Evolutionary conservation across 2,329 filamentous ascomycete genomes (phyloP).

Genomic region (Microcyclospora tardicrescens): DNA sequence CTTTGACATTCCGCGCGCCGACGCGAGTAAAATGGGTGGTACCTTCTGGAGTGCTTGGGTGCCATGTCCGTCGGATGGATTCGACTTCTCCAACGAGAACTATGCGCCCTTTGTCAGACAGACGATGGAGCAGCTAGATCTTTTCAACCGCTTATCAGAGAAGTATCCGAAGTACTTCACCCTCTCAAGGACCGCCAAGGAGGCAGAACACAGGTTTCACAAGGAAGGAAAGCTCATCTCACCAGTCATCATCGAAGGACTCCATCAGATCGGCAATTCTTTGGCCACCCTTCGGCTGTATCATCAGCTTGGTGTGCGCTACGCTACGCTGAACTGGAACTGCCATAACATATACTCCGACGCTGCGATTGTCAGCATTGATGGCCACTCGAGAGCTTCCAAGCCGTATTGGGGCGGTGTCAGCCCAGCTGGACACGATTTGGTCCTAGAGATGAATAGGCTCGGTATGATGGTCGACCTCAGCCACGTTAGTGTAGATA

Average conservation of each 20-base stretch:
- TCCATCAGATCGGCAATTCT: constrained; percentile 88
- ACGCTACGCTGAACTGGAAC: constrained; percentile 83
- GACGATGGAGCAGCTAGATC: constrained; percentile 64
- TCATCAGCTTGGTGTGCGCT: constrained; percentile 67
- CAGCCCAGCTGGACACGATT: constrained; percentile 51
- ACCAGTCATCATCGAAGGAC: constrained; percentile 68
- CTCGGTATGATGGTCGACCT: constrained; percentile 91
- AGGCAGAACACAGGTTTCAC: constrained; percentile 44
- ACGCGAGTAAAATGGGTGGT: constrained; percentile 59
- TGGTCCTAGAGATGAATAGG: constrained; percentile 85
- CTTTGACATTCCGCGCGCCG: constrained; percentile 66
- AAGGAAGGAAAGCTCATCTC: constrained; percentile 48
- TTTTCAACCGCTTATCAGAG: constrained; percentile 50
- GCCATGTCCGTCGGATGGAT: constrained; percentile 58
- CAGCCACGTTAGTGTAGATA: constrained; percentile 64
- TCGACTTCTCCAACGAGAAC: constrained; percentile 60
- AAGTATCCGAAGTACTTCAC: constrained; percentile 60
- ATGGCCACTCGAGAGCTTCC: constrained; percentile 26
- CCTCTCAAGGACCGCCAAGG: constrained; percentile 43
- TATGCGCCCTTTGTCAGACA: constrained; percentile 54
- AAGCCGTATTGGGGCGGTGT: constrained; percentile 58
- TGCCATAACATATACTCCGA: constrained; percentile 87
- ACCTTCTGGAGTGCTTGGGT: constrained; percentile 90
- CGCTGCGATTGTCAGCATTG: constrained; percentile 53
- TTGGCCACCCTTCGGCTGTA: constrained; percentile 62